phyloP scores from a whole-genome alignment of 441 rosid species.

The Manihot esculenta region DNA sequence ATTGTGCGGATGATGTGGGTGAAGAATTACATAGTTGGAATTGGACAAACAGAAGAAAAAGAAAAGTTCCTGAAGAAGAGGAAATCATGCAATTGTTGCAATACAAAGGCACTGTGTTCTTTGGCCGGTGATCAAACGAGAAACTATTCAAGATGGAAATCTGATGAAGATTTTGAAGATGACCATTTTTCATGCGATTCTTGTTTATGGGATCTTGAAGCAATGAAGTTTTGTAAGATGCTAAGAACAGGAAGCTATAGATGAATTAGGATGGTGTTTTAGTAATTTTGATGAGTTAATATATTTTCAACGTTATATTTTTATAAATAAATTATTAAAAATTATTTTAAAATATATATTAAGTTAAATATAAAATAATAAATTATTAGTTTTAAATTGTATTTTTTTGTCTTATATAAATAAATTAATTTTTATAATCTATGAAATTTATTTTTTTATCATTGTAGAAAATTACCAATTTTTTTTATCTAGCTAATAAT shows the following conservation, averaged over 20 bases:
- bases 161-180: neutral
- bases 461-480: no score
- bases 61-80: neutral
- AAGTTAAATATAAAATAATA: no score
- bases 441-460: no score
- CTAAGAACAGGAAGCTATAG: neutral
- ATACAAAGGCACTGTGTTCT: neutral
- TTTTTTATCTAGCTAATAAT: no score
- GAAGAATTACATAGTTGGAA: neutral
- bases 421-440: no score
- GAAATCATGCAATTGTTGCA: neutral
- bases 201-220: constrained; percentile 19
- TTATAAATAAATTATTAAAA: neutral
- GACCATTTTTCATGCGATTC: neutral
- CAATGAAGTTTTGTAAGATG: constrained; percentile 1
- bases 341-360: no score
- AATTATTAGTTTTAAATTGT: no score
- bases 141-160: neutral
- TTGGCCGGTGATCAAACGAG: no score
- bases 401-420: no score
- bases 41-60: neutral
- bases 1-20: neutral
- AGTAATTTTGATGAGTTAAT: no score
- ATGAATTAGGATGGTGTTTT: no score
- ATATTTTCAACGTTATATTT: no score